phyloP scores from a whole-genome alignment of 2,329 filamentous ascomycete species.

The Ambrosiella cleistominuta region DNA sequence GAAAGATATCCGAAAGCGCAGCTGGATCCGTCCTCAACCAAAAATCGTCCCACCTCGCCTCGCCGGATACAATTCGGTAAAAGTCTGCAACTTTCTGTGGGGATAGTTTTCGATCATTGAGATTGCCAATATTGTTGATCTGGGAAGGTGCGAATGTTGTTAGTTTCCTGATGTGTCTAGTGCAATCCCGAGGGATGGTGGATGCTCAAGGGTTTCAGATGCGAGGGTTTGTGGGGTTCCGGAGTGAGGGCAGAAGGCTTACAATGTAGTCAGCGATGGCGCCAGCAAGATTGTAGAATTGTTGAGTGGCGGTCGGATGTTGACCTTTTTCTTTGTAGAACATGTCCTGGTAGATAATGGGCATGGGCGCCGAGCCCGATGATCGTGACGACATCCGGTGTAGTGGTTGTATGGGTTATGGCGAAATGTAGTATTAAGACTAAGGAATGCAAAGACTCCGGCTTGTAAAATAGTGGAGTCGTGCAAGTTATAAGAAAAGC shows the following conservation, averaged over 20 bases:
- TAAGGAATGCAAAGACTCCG: too few relatives aligned
- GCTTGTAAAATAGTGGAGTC: too few relatives aligned
- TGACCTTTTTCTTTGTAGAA: conserved; percentile 7
- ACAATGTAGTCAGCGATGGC: conserved; percentile 11
- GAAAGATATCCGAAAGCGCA: conserved; percentile 81
- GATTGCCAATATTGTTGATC: conserved; percentile 42
- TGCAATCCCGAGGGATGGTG: neutral
- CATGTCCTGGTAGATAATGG: conserved; percentile 10
- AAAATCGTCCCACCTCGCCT: conserved; percentile 59
- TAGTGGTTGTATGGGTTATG: too few relatives aligned
- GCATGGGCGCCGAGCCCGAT: neutral
- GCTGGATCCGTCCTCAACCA: conserved; percentile 59
- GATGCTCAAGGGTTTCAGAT: neutral
- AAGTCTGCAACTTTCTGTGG: conserved; percentile 59
- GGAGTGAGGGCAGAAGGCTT: neutral
- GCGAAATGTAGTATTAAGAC: too few relatives aligned
- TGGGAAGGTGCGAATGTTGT: conserved; percentile 17
- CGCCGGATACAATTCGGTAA: conserved; percentile 45
- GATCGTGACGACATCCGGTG: neutral
- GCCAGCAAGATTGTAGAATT: conserved; percentile 10
- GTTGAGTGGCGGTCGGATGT: conserved; percentile 4
- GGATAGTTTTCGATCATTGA: conserved; percentile 33
- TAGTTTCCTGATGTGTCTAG: neutral
- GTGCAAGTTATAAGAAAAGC: too few relatives aligned
- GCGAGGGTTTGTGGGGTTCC: neutral